A percentile compares a stretch with the other conserved stretches of the same genome.
phyloP scores from a whole-genome alignment of 2,329 filamentous ascomycete genomes.

The Colletotrichum sp. region DNA sequence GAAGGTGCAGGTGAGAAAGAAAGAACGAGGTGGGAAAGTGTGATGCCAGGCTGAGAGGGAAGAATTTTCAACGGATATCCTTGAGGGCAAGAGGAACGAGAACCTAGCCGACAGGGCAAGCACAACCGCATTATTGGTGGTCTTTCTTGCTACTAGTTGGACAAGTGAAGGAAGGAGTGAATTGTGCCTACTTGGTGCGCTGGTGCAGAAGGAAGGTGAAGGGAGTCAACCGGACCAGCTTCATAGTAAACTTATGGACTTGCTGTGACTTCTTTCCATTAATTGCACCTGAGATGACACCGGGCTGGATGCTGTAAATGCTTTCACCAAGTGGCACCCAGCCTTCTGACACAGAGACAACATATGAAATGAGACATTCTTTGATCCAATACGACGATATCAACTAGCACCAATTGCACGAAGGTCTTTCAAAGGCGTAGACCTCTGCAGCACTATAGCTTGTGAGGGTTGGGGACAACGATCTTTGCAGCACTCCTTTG shows the following conservation, averaged over 20 bases:
- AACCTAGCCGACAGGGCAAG: background rate
- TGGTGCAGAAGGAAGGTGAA: background rate
- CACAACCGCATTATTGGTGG: background rate
- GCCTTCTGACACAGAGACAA: background rate
- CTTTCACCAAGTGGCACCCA: background rate
- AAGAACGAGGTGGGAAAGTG: background rate
- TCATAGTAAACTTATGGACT: background rate
- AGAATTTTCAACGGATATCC: background rate
- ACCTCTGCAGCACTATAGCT: background rate
- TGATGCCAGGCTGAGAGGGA: background rate
- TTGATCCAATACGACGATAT: background rate
- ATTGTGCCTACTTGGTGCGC: background rate
- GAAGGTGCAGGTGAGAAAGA: background rate
- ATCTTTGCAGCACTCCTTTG: background rate
- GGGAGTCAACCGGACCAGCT: background rate
- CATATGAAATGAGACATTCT: background rate
- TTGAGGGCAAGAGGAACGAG: background rate
- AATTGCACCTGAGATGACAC: background rate
- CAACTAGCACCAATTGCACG: background rate
- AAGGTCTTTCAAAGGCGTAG: background rate
- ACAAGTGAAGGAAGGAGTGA: background rate
- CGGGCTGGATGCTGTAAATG: background rate
- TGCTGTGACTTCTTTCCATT: background rate
- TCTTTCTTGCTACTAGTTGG: background rate
- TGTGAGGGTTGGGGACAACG: background rate